Conservation (phyloP, 306 rosid genomes). For the Lablab purpureus region DNA sequence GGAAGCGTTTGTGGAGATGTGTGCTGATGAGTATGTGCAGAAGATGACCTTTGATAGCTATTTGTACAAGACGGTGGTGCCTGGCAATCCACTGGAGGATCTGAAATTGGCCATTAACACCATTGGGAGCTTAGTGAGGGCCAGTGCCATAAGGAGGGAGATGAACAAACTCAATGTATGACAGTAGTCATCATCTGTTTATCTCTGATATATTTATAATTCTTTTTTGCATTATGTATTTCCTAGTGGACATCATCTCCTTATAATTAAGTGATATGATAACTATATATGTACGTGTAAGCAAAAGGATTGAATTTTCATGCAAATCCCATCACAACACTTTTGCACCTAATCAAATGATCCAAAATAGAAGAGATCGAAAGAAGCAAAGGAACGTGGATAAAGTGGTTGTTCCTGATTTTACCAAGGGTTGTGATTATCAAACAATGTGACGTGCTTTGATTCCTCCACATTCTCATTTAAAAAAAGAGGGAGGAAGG, state of each 20-base stretch:
- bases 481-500: no score
- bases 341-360: no score
- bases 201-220: neutral
- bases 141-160: slow-evolving; percentile 87
- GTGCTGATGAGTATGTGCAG: slow-evolving; percentile 97
- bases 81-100: slow-evolving; percentile 91
- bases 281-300: slow-evolving; percentile 34
- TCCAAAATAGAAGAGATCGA: no score
- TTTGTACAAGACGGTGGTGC: slow-evolving; percentile 88
- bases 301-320: slow-evolving; percentile 34
- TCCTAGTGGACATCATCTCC: slow-evolving; percentile 14
- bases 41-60: slow-evolving; percentile 99
- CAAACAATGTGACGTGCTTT: no score
- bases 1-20: slow-evolving; percentile 99
- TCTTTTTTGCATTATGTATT: slow-evolving; percentile 24
- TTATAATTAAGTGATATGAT: slow-evolving; percentile 18
- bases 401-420: no score
- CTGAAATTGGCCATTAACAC: slow-evolving; percentile 94
- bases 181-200: slow-evolving; percentile 28
- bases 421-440: no score
- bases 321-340: no score
- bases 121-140: slow-evolving; percentile 95
- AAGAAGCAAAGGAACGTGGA: no score
- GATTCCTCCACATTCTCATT: no score
- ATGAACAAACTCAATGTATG: slow-evolving; percentile 84